A percentile compares a stretch with the other conserved stretches of the same genome.
phyloP scores from a whole-genome alignment of 2,329 filamentous ascomycete species.

The Alternaria arborescens region DNA sequence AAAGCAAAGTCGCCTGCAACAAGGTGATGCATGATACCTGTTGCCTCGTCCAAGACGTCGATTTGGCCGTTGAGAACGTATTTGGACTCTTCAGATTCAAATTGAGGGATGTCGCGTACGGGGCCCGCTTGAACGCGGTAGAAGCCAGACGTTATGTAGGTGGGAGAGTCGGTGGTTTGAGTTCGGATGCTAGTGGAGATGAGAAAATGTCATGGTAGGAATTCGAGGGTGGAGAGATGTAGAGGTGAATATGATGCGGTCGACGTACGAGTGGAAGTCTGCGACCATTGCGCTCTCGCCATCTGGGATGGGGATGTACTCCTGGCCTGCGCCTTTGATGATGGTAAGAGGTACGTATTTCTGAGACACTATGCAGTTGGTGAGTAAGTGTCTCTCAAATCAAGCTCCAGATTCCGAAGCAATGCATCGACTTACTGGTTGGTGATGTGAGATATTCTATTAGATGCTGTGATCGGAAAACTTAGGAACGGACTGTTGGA shows the following conservation, averaged over 20 bases:
- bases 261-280: conserved; percentile 36
- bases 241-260: not conserved
- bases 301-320: conserved; percentile 34
- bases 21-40: conserved; percentile 34
- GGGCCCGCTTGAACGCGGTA: conserved; percentile 37
- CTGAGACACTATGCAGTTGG: conserved; percentile 21
- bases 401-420: not conserved
- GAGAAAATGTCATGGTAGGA: not conserved
- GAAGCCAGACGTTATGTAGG: conserved; percentile 38
- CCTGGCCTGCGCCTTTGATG: conserved; percentile 38
- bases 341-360: conserved; percentile 34
- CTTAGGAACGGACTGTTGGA: not conserved
- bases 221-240: no score
- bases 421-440: not conserved
- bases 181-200: conserved; percentile 25
- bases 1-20: conserved; percentile 39
- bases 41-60: conserved; percentile 37
- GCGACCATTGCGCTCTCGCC: conserved; percentile 37
- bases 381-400: not conserved
- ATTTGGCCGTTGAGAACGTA: conserved; percentile 38
- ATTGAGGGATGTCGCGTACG: conserved; percentile 27
- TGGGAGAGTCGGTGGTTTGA: conserved; percentile 29
- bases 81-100: conserved; percentile 39
- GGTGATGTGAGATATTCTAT: not conserved
- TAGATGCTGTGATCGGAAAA: not conserved